Evolutionary conservation across 805 yeast species (phyloP).

Genomic region (Kregervanrija delftensis): DNA sequence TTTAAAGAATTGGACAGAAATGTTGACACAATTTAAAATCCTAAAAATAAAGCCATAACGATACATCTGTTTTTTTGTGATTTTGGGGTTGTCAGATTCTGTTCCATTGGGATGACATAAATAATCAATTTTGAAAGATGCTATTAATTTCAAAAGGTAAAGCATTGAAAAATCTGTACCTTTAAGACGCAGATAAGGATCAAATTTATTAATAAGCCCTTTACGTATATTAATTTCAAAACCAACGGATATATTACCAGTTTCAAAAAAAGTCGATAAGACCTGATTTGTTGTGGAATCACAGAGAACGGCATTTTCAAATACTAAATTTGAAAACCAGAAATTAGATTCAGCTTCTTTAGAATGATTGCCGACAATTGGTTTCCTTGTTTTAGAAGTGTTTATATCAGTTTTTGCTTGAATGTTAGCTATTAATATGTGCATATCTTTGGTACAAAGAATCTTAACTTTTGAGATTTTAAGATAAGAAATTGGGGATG

Average conservation of each 20-base stretch:
- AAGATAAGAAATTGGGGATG: conserved; percentile 19
- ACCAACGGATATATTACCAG: conserved; percentile 4
- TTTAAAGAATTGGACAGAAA: conserved; percentile 17
- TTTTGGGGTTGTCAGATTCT: background rate
- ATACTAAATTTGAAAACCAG: conserved; percentile 6
- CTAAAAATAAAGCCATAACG: conserved; percentile 14
- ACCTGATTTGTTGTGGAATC: background rate
- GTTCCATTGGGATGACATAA: background rate
- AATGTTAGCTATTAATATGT: conserved; percentile 1
- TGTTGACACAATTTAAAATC: conserved; percentile 16
- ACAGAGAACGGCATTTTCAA: conserved; percentile 3
- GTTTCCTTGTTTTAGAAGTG: background rate
- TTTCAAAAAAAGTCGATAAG: conserved; percentile 7
- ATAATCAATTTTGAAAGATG: background rate
- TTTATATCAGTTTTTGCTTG: conserved; percentile 7
- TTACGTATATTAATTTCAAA: conserved; percentile 13
- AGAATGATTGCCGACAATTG: background rate
- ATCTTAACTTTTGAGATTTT: conserved; percentile 11
- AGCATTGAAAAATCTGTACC: conserved; percentile 15
- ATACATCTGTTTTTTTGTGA: conserved; percentile 7
- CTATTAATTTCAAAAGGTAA: conserved; percentile 8
- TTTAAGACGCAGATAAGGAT: conserved; percentile 7
- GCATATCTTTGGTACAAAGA: background rate
- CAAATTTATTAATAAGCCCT: conserved; percentile 14
- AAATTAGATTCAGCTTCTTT: background rate